A percentile compares a stretch with the other conserved stretches of the same genome.
These are phyloP conservation scores for Flaveria robusta DNA, from an alignment of 129 eudicot species.

Conservation along the genomic window DNA sequence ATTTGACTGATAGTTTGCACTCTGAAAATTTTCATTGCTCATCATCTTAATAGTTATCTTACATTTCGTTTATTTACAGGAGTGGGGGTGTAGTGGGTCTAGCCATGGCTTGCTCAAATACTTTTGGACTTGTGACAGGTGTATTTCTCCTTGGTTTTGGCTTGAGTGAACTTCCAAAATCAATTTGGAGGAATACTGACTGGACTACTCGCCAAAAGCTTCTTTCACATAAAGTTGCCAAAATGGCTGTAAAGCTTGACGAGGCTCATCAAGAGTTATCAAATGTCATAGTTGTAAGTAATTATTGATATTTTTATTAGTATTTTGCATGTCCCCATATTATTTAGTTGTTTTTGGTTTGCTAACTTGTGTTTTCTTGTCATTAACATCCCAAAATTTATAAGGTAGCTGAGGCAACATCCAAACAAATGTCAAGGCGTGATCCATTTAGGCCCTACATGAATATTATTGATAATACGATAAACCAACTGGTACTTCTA, in stretches of 20 bases:
- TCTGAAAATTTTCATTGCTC: not conserved
- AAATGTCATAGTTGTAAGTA: conserved; percentile 86
- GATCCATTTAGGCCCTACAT: conserved; percentile 89
- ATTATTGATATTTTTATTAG: conserved; percentile 8
- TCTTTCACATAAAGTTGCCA: conserved; percentile 87
- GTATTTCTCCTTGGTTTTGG: conserved; percentile 98
- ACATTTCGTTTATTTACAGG: conserved; percentile 46
- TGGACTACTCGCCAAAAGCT: conserved; percentile 86
- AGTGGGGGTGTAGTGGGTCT: conserved; percentile 65
- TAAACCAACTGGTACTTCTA: conserved; percentile 72
- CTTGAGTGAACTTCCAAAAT: conserved; percentile 87
- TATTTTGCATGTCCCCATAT: not conserved
- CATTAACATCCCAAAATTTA: conserved; percentile 7
- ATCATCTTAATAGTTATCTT: not conserved
- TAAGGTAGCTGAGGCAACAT: conserved; percentile 92
- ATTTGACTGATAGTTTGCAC: conserved; percentile 7
- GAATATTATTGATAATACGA: conserved; percentile 85
- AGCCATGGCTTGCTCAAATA: conserved; percentile 97
- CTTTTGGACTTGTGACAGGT: conserved; percentile 99
- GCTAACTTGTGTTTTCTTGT: conserved; percentile 19
- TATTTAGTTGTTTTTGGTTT: conserved; percentile 20
- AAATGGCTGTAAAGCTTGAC: conserved; percentile 93
- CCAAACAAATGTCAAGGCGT: conserved; percentile 88
- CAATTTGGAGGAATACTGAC: conserved; percentile 90
- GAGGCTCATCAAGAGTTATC: conserved; percentile 85